Percentiles rank a stretch among this genome's conserved stretches.
phyloP scores from a whole-genome alignment of 225 moss, liverwort and hornwort genomes.

The Physcomitrium patens region DNA sequence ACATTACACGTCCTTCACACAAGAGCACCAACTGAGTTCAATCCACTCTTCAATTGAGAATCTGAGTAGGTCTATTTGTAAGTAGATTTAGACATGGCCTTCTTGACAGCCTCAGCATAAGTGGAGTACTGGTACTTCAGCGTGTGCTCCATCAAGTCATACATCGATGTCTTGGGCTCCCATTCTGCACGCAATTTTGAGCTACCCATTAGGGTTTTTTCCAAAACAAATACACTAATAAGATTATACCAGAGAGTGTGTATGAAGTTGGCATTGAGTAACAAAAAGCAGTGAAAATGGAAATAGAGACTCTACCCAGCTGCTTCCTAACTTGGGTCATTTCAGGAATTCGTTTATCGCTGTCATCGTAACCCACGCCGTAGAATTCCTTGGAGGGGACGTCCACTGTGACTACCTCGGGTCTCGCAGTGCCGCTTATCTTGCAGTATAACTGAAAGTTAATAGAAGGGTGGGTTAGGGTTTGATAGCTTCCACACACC shows the following conservation, averaged over 20 bases:
- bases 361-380: conserved; percentile 55
- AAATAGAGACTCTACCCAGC: conserved; percentile 35
- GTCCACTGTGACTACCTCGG: conserved; percentile 49
- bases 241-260: background rate
- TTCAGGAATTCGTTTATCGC: conserved; percentile 54
- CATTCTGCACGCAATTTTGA: conserved; percentile 36
- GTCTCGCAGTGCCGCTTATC: conserved; percentile 45
- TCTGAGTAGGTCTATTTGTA: background rate
- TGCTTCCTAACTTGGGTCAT: conserved; percentile 52
- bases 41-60: background rate
- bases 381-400: conserved; percentile 52
- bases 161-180: conserved; percentile 52
- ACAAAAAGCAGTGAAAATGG: too few species aligned
- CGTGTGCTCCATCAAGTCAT: conserved; percentile 52
- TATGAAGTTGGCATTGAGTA: background rate
- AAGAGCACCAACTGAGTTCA: too few species aligned
- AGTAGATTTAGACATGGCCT: conserved; percentile 8
- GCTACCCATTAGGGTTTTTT: background rate
- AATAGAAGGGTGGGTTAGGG: background rate
- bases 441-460: conserved; percentile 47
- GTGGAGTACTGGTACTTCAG: conserved; percentile 54
- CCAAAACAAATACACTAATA: background rate
- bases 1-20: too few species aligned
- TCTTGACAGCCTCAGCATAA: conserved; percentile 43
- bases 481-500: too few species aligned